A percentile compares a stretch with the other conserved stretches of the same genome.
phyloP scores from a whole-genome alignment of 768 basidiomycete species.

The Ramaria sp. region DNA sequence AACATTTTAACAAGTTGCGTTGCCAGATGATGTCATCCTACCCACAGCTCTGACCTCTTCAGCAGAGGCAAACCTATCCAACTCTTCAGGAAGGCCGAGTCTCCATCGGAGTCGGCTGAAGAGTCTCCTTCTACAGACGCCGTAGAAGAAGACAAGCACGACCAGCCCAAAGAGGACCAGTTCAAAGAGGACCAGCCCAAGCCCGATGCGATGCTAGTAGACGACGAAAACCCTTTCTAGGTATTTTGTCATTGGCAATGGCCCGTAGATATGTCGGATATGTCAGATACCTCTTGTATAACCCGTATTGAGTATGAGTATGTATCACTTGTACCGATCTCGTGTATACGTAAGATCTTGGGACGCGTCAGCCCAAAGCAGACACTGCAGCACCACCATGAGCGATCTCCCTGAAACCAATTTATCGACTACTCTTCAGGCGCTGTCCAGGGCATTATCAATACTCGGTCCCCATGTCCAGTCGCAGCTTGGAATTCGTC shows the following conservation, averaged over 20 bases:
- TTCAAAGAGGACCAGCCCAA: neutral
- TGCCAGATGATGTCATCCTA: slow-evolving; percentile 3
- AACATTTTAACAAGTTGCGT: slow-evolving; percentile 82
- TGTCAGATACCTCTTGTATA: neutral
- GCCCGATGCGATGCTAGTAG: slow-evolving; percentile 12
- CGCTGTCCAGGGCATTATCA: slow-evolving; percentile 1
- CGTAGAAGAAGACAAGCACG: neutral
- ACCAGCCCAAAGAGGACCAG: neutral
- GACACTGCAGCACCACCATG: neutral
- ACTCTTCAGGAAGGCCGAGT: slow-evolving; percentile 34
- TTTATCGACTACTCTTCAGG: slow-evolving; percentile 2
- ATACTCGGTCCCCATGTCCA: slow-evolving; percentile 1
- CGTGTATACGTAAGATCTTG: neutral
- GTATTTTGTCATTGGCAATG: neutral
- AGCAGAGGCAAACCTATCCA: slow-evolving; percentile 54
- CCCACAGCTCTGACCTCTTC: neutral
- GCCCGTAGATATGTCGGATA: neutral
- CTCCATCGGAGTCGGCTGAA: slow-evolving; percentile 7
- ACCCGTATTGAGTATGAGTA: neutral
- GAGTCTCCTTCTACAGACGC: neutral
- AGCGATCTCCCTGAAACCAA: slow-evolving; percentile 3
- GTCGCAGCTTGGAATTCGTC: neutral
- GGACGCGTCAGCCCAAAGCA: neutral
- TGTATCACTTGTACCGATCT: neutral
- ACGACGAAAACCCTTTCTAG: slow-evolving; percentile 70